Evolutionary conservation across 1,284 basidiomycete genomes (phyloP), one percentile per base, ranked within the genome.

Genomic region (Cutaneotrichosporon mucoides): DNA sequence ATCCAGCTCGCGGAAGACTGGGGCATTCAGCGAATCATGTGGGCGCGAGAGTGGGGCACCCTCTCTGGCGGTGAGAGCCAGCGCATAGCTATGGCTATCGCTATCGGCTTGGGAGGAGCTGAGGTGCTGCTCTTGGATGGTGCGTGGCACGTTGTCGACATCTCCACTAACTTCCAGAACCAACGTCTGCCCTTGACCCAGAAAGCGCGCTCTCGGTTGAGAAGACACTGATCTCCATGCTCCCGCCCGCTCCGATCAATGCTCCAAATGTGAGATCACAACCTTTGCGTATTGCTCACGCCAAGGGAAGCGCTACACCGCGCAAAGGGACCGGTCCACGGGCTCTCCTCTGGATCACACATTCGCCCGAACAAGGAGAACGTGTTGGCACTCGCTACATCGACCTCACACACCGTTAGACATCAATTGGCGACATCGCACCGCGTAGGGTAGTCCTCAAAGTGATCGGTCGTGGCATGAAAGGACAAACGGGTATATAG

Each of bases 111-210:
- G 45, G 81, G 85, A 58, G 85, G 84, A 0, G 88, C 90, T 0
- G 89, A 92, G 68, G 80, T 93, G 0, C 76, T 93, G n/a, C 81
- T 92, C 12, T 80, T 93, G 2, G 90, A 93, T 68, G 91, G 90
- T 90, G 56, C 55, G 85, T 80, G 8, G 15, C 24, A 24, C 24
- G 24, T 24, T 4, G 16, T 38, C 6, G 5, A 10, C 6, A n/a
- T 16, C 15, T n/a, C 7, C 11, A 13, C 56, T 69, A 53, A 62
- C 49, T 2, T 24, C 4, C 58, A 92, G 90, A 93, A 74, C 90
- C 90, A 0, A 92, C 91, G 0, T 91, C 89, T 2, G 90, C 90
- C 0, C 80, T 93, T 59, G 91, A 93, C 72, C 79, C 84, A n/a
- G 82, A 83, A 50, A 83, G 85, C 0, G 85, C 85, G 24, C 68